Conservation (phyloP, 148 eudicot genomes). For the Fagopyrum homotropicum region DNA sequence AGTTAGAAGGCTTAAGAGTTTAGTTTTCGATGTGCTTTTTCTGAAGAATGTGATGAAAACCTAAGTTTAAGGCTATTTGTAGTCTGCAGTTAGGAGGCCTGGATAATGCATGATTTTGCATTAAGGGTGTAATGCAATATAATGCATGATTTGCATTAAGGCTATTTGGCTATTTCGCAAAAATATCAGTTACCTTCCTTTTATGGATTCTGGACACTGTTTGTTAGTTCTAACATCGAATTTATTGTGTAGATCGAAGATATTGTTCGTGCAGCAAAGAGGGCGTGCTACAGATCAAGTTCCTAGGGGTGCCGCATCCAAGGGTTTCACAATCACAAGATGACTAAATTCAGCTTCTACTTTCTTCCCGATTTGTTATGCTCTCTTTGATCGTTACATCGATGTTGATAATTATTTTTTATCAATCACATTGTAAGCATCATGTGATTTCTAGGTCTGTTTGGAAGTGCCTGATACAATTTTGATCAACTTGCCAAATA, state of each 20-base stretch:
- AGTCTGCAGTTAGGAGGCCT: too few relatives aligned
- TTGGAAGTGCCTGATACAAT: conserved; percentile 9
- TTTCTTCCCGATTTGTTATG: neutral
- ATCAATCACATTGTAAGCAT: neutral
- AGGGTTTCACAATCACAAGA: neutral
- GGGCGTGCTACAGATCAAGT: conserved; percentile 65
- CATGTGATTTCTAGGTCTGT: neutral
- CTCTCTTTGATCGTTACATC: neutral
- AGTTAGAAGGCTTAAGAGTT: too few relatives aligned
- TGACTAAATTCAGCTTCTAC: neutral
- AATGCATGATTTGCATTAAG: too few relatives aligned
- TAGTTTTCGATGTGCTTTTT: too few relatives aligned
- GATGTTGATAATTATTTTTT: neutral
- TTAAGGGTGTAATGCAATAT: too few relatives aligned
- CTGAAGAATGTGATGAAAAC: too few relatives aligned
- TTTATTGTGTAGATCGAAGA: conserved; percentile 57
- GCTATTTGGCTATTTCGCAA: too few relatives aligned
- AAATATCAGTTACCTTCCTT: neutral
- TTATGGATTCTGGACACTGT: neutral
- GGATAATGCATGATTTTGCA: too few relatives aligned
- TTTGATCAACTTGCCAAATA: neutral
- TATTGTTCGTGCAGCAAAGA: conserved; percentile 80
- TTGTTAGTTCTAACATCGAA: neutral
- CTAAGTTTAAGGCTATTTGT: too few relatives aligned
- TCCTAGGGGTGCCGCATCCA: conserved; percentile 57